Conservation (phyloP, 257 asterid genomes). For the Solanum virginianum region DNA sequence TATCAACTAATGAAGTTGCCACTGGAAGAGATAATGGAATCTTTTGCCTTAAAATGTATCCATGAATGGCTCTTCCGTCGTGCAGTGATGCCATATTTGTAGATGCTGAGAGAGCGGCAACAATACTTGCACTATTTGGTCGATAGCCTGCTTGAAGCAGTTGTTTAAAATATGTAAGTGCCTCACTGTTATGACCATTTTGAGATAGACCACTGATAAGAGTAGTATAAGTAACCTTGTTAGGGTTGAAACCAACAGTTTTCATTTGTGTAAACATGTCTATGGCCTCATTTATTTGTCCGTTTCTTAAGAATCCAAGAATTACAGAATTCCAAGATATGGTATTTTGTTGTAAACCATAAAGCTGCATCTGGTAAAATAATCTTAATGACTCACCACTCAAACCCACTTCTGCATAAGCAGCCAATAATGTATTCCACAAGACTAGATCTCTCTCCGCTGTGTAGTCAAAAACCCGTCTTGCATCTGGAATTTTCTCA, state of each 20-base stretch:
- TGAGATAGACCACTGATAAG: conserved; percentile 13
- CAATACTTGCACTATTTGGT: conserved; percentile 10
- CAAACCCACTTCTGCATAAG: conserved; percentile 17
- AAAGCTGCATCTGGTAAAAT: conserved; percentile 18
- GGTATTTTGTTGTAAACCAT: conserved; percentile 8
- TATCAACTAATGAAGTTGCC: conserved; percentile 11
- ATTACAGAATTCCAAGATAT: conserved; percentile 16
- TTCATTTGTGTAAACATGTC: conserved; percentile 15
- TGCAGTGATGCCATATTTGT: conserved; percentile 4
- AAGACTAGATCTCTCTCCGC: conserved; percentile 6
- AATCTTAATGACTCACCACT: conserved; percentile 14
- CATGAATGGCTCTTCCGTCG: conserved; percentile 17
- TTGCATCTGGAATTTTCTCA: conserved; percentile 9
- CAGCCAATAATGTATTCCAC: conserved; percentile 19
- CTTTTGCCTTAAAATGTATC: conserved; percentile 1
- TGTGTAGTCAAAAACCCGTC: conserved; percentile 12
- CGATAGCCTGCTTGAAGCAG: conserved; percentile 8
- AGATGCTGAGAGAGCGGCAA: conserved; percentile 15
- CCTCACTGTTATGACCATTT: conserved; percentile 7
- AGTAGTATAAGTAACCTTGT: conserved; percentile 13
- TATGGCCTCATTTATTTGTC: conserved; percentile 16
- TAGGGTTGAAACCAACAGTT: conserved; percentile 5
- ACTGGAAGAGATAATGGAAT: conserved; percentile 10
- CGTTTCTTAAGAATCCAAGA: conserved; percentile 16
- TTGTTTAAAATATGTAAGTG: conserved; percentile 5